Evolutionary conservation across 2,329 filamentous ascomycete species (phyloP).

Genomic region (Acephala macrosclerotiorum): DNA sequence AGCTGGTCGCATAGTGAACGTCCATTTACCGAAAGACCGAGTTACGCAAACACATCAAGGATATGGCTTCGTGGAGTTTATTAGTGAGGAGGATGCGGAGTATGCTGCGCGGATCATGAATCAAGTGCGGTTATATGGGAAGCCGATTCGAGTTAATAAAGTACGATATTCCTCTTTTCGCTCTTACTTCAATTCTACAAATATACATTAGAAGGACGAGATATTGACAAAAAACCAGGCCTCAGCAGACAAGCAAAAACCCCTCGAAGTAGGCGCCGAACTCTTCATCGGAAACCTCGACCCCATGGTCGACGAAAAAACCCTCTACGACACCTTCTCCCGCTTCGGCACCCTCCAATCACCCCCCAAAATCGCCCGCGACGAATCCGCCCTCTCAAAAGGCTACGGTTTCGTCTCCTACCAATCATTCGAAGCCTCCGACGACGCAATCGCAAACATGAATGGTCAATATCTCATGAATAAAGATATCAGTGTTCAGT

Average conservation of each 20-base stretch:
- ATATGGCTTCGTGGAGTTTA: conserved; percentile 99
- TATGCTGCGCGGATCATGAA: conserved; percentile 98
- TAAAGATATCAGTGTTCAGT: conserved; percentile 95
- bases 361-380: conserved; percentile 89
- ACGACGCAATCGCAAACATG: conserved; percentile 91
- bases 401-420: conserved; percentile 97
- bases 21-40: conserved; percentile 97
- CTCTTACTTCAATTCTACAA: neutral
- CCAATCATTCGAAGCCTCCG: conserved; percentile 90
- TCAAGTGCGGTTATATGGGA: conserved; percentile 89
- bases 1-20: conserved; percentile 95
- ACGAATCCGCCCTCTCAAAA: conserved; percentile 88
- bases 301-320: conserved; percentile 92
- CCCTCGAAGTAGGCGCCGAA: conserved; percentile 93
- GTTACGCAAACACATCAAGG: conserved; percentile 97
- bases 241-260: conserved; percentile 91
- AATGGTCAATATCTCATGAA: conserved; percentile 96
- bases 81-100: conserved; percentile 92
- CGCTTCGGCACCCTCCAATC: conserved; percentile 87
- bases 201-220: neutral
- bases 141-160: conserved; percentile 97
- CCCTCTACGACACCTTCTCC: conserved; percentile 93
- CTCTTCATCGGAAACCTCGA: conserved; percentile 97
- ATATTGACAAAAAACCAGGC: conserved; percentile 48
- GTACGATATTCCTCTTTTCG: conserved; percentile 50